Evolutionary conservation across 2,329 filamentous ascomycete genomes (phyloP).

Genomic region (Monilinia aucupariae): DNA sequence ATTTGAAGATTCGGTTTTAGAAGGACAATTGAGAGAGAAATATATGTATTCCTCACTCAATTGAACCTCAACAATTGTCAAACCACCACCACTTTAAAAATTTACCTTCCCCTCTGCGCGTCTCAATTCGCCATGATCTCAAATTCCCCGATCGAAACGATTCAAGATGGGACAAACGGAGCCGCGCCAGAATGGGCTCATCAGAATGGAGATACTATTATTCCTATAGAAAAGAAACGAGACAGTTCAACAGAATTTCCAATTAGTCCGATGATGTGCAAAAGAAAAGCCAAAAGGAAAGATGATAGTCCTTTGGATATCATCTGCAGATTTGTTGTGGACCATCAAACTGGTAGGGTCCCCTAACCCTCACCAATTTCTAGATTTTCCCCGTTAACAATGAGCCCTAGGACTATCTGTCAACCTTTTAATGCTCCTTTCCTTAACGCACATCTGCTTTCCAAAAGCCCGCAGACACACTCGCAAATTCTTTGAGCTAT

Average conservation of each 20-base stretch:
- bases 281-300: slow-evolving; percentile 53
- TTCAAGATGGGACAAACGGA: slow-evolving; percentile 21
- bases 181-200: slow-evolving; percentile 22
- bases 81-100: slow-evolving; percentile 2
- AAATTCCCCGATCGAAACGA: slow-evolving; percentile 2
- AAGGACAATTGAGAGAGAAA: slow-evolving; percentile 16
- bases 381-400: slow-evolving; percentile 16
- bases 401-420: slow-evolving; percentile 64
- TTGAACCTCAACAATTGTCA: slow-evolving; percentile 16
- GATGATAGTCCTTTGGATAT: slow-evolving; percentile 56
- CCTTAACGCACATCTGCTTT: slow-evolving; percentile 75
- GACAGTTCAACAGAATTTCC: slow-evolving; percentile 13
- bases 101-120: neutral
- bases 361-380: neutral
- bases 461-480: slow-evolving; percentile 74
- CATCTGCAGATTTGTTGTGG: slow-evolving; percentile 63
- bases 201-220: slow-evolving; percentile 21
- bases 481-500: slow-evolving; percentile 81
- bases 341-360: slow-evolving; percentile 71
- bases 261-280: slow-evolving; percentile 21
- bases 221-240: slow-evolving; percentile 24
- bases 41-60: slow-evolving; percentile 11
- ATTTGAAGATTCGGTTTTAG: slow-evolving; percentile 8
- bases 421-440: slow-evolving; percentile 77
- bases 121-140: slow-evolving; percentile 14